These are phyloP conservation scores for Kodamaea restingae DNA, from an alignment of 805 yeast species.

Conservation along the genomic window DNA sequence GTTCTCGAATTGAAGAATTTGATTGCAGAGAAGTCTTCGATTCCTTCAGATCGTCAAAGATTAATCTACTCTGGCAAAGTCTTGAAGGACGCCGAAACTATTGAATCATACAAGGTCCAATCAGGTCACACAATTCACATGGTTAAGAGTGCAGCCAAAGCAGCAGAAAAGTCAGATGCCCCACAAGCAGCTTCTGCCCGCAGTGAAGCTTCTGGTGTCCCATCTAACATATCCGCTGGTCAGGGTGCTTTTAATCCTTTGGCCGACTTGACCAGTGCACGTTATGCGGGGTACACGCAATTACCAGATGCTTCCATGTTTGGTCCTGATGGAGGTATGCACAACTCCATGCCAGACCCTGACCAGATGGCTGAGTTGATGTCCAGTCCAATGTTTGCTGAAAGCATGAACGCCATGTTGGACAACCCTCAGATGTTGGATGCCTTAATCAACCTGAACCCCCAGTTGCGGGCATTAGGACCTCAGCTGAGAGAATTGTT, in stretches of 20 bases:
- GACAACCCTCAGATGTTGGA: constrained; percentile 88
- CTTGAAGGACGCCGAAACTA: constrained; percentile 74
- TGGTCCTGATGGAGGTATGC: constrained; percentile 94
- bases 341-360: constrained; percentile 61
- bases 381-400: constrained; percentile 77
- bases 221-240: constrained; percentile 83
- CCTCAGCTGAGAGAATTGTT: constrained; percentile 84
- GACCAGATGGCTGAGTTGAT: constrained; percentile 72
- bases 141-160: constrained; percentile 69
- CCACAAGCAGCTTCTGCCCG: constrained; percentile 20
- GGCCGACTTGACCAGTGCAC: constrained; percentile 90
- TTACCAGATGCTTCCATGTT: constrained; percentile 85
- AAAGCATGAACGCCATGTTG: constrained; percentile 76
- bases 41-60: constrained; percentile 78
- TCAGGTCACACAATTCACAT: constrained; percentile 84
- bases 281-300: constrained; percentile 90
- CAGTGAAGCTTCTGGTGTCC: constrained; percentile 39
- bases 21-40: constrained; percentile 56
- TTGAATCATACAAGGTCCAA: constrained; percentile 75
- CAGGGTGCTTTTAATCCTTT: constrained; percentile 85
- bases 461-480: constrained; percentile 81
- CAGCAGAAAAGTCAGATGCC: constrained; percentile 14
- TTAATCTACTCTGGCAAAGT: constrained; percentile 93
- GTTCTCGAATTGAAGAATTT: constrained; percentile 65
- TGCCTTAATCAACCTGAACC: constrained; percentile 73